phyloP scores from a whole-genome alignment of 331 rosid species.

The Quercus lobata region DNA sequence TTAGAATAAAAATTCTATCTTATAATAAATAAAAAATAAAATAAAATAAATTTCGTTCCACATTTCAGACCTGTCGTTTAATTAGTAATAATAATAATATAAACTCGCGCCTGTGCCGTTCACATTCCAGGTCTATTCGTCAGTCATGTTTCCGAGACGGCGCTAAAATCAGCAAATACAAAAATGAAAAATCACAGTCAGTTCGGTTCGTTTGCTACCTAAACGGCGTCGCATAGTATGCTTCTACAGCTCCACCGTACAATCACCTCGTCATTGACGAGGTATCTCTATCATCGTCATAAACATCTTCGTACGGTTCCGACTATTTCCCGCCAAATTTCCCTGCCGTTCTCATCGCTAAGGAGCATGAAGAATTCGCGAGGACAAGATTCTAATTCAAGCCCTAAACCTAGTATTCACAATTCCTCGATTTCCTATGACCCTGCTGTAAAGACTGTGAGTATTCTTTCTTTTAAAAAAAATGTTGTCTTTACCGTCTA shows the following conservation, averaged over 20 bases:
- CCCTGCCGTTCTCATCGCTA: background rate
- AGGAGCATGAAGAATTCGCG: background rate
- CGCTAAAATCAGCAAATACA: too few species aligned
- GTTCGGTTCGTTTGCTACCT: background rate
- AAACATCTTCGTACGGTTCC: background rate
- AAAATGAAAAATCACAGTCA: too few species aligned
- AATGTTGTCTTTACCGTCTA: too few species aligned
- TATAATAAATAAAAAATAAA: too few species aligned
- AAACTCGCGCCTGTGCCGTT: too few species aligned
- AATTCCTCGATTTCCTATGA: background rate
- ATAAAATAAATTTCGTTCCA: too few species aligned
- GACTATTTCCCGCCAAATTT: background rate
- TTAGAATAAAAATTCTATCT: too few species aligned
- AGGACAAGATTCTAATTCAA: background rate
- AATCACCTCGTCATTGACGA: background rate
- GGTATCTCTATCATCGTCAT: background rate
- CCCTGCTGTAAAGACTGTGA: constrained; percentile 1
- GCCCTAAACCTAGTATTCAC: background rate
- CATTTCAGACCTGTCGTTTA: too few species aligned
- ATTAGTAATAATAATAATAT: too few species aligned
- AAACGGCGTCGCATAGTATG: background rate
- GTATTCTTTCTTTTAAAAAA: background rate
- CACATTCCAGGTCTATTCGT: too few species aligned
- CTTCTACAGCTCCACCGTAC: background rate
- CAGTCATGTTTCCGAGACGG: too few species aligned